Evolutionary conservation across 768 basidiomycete genomes (phyloP), one percentile per base, ranked within the genome.

Genomic region (Tulasnella calospora): DNA sequence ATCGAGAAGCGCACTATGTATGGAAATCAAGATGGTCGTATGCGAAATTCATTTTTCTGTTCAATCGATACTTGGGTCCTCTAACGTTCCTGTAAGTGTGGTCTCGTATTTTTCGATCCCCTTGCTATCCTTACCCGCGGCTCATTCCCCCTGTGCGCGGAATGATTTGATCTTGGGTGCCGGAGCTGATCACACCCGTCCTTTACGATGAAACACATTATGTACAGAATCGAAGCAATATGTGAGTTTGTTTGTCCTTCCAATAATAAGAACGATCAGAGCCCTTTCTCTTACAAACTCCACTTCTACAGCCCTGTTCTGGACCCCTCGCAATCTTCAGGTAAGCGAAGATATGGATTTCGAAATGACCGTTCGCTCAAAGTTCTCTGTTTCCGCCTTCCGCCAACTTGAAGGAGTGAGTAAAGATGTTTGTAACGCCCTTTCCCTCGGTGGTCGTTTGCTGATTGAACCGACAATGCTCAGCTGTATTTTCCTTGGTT

Each of bases 1-100:
- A 76, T 67, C 75, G 75, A 38, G 75, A 76, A 40, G 27, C 21
- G 38, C 35, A 76, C 51, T 76, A 76, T 23, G 75, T 76, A 2
- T 76, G 75, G 75, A 72, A 38, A 46, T 41, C 71, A 27, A 72
- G 44, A 72, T 72, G 71, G 71, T 72, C 71, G 6, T 40, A 21
- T 19, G 71, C 71, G 4, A 72, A 72, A 46, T 12, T 72, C 12
- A 38, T 72, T 15, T 72, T 72, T 27, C 36, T 72, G 38, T 15
- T 72, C 44, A 72, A 72, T 23, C 71, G 71, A 30, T 72, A 72
- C 36, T 46, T 72, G 38, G 44, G 38, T 13, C 71, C 71, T 10
- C 8, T 27, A n/a, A 72, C 21, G 44, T 72, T 72, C 71, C 38
- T 72, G 71, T 72, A 27, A 72, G 71, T 41, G 13, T 19, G 0